Base-by-base conservation (phyloP, 2,329 filamentous ascomycete species). In the Fusarium sp. region DNA sequence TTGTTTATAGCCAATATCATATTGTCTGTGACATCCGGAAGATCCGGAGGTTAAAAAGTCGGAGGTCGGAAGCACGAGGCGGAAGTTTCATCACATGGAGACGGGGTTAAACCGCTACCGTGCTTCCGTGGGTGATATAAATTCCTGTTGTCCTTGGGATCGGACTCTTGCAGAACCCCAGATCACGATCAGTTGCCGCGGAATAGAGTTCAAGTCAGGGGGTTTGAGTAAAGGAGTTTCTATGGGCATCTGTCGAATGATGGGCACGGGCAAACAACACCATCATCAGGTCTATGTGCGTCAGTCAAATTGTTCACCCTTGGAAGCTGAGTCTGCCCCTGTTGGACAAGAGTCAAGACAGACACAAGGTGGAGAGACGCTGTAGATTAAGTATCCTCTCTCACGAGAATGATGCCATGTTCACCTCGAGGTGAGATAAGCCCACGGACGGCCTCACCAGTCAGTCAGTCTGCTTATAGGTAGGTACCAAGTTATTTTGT, bases 181-280 rank as follows among this genome's bases (percentile, higher is more conserved):
- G 39, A 36, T 14, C 16, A 33, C 33, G 18, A 44, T 39, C 53
- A 59, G 53, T 20, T 42, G 22, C n/a, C 24, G 47, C 59, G 58
- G 57, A 54, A 54, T 38, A 36, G 28, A 45, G n/a, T 26, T 18
- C 35, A 14, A 59, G 36, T 47, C 47, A 58, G 42, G 67, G 57
- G 54, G 13, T 18, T 41, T 36, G 28, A 36, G 22, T 57, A 65
- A 28, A 35, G 57, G 22, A 54, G 41, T 18, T 50, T 58, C 30
- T 36, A 35, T 50, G 36, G 58, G 42, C 28, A 57, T 41, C 18
- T 45, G 61, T 73, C 68, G 58, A 48, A 72, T 58, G 73, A 74
- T n/a, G 56, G 30, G 54, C 72, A 74, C 54, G 66, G 58, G 48
- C 41, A 59, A 64, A 76, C 74, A 71, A 73, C 74, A 75, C 70